These are phyloP conservation scores for Letharia lupina DNA, from an alignment of 495 filamentous ascomycete genomes.

Conservation along the genomic window DNA sequence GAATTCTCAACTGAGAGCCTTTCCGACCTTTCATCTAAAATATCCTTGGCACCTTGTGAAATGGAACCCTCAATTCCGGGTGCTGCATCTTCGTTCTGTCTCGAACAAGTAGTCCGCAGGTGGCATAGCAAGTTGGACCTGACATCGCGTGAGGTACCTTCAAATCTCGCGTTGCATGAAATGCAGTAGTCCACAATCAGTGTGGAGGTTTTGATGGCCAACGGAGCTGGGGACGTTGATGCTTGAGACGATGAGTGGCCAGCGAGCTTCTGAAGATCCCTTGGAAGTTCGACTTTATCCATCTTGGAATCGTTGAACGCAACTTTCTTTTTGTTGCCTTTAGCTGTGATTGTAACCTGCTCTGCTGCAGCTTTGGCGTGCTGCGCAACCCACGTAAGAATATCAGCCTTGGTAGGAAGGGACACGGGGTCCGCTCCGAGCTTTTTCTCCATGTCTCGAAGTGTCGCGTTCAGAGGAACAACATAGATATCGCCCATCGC, in stretches of 20 bases:
- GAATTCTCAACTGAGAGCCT: not conserved
- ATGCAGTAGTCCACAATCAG: not conserved
- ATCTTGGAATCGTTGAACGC: not conserved
- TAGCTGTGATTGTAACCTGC: not conserved
- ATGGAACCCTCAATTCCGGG: not conserved
- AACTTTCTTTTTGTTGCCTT: not conserved
- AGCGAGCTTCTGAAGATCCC: not conserved
- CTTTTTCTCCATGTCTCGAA: slow-evolving; percentile 2
- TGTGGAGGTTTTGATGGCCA: not conserved
- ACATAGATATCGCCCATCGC: slow-evolving; percentile 26
- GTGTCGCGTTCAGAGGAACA: slow-evolving; percentile 18
- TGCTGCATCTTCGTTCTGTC: not conserved
- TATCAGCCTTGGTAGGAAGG: slow-evolving; percentile 2
- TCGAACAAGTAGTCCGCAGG: not conserved
- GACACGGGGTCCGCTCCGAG: slow-evolving; percentile 1
- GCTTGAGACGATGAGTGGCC: not conserved
- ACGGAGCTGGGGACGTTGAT: not conserved
- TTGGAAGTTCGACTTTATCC: not conserved
- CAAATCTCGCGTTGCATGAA: not conserved
- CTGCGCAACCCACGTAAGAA: not conserved
- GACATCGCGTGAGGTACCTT: not conserved
- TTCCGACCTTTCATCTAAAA: not conserved
- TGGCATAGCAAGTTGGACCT: not conserved
- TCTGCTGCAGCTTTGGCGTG: not conserved
- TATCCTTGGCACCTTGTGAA: not conserved